Percentiles rank a stretch among this genome's conserved stretches.
Conservation (phyloP, 1,284 basidiomycete genomes). For the Leccinum fallax region DNA sequence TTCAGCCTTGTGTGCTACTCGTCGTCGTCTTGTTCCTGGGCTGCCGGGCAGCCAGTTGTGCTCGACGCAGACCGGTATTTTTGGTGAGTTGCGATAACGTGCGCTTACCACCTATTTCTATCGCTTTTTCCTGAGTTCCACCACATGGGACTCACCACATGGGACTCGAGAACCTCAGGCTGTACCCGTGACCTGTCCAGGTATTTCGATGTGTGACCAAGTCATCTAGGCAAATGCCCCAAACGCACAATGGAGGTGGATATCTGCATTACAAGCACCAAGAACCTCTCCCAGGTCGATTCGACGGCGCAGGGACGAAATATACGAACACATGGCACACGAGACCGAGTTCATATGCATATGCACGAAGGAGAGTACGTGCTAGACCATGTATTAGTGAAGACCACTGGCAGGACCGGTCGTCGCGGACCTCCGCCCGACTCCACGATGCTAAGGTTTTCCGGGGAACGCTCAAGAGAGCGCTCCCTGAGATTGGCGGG, state of each 20-base stretch:
- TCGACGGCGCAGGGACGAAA: background rate
- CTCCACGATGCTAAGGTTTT: background rate
- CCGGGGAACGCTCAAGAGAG: background rate
- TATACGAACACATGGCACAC: background rate
- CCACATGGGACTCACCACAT: background rate
- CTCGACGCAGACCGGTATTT: background rate
- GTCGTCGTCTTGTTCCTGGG: background rate
- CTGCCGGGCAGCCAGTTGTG: background rate
- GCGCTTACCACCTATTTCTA: background rate
- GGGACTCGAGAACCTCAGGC: background rate
- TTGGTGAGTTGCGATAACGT: background rate
- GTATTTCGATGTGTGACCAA: background rate
- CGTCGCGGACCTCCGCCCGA: background rate
- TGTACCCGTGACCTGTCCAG: background rate
- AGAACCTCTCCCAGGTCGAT: background rate
- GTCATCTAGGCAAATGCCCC: background rate
- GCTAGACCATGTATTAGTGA: background rate
- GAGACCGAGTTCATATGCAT: background rate
- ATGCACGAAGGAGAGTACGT: background rate
- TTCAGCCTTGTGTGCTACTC: background rate
- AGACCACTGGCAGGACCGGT: background rate
- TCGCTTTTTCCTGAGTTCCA: background rate
- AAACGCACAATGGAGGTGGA: background rate
- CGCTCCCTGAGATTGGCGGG: background rate
- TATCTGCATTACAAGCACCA: background rate